Percentiles rank a stretch among this genome's conserved stretches.
These are phyloP conservation scores for Pichia sp. DNA, from an alignment of 1,139 yeast genomes.

Conservation along the genomic window DNA sequence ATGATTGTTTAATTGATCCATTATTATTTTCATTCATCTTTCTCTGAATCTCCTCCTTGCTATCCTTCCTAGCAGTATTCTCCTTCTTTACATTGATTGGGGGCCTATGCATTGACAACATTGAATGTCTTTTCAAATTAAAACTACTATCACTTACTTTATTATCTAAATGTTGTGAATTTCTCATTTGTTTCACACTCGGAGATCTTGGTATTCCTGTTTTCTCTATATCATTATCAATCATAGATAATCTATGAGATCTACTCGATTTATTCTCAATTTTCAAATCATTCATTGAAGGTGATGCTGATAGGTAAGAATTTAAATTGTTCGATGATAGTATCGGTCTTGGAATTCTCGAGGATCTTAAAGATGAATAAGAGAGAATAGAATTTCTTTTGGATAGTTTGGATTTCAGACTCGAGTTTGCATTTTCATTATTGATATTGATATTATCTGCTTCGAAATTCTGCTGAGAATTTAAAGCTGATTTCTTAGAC, in stretches of 20 bases:
- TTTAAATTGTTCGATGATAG: conserved; percentile 4
- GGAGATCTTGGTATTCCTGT: conserved; percentile 7
- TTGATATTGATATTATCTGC: too few relatives aligned
- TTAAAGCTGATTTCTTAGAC: too few relatives aligned
- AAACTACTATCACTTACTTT: too few relatives aligned
- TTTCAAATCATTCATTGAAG: background rate
- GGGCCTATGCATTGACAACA: too few relatives aligned
- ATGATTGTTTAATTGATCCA: background rate
- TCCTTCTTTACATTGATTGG: too few relatives aligned
- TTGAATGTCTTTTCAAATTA: too few relatives aligned
- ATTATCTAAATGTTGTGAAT: too few relatives aligned
- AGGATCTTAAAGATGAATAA: background rate
- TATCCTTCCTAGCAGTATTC: too few relatives aligned
- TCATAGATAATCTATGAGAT: background rate
- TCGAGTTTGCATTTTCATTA: background rate
- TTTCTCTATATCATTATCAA: background rate
- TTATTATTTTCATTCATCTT: background rate
- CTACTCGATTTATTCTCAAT: background rate
- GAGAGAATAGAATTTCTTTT: conserved; percentile 5
- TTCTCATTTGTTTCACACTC: background rate
- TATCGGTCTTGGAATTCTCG: conserved; percentile 7
- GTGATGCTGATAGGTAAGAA: background rate
- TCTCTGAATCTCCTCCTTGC: too few relatives aligned
- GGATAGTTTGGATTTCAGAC: background rate
- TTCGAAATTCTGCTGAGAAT: too few relatives aligned